phyloP scores from a whole-genome alignment of 495 filamentous ascomycete genomes.

The Aspergillus asperescens region DNA sequence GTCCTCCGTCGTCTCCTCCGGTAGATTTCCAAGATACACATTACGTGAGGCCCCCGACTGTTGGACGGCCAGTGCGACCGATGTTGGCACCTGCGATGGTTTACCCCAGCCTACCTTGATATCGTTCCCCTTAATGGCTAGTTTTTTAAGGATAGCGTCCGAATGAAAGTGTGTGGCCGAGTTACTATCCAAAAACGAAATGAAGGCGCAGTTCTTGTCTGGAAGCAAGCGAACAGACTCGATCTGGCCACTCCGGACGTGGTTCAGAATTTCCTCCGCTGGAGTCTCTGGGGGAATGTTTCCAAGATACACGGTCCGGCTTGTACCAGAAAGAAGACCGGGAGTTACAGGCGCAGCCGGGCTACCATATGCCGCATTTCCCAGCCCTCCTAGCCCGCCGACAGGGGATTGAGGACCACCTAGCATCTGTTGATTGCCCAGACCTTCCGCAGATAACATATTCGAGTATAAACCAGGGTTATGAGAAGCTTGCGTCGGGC shows the following conservation, averaged over 20 bases:
- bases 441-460: slow-evolving; percentile 69
- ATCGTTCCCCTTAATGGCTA: slow-evolving; percentile 95
- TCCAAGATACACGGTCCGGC: slow-evolving; percentile 92
- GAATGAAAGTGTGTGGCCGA: slow-evolving; percentile 99
- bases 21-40: slow-evolving; percentile 91
- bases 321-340: slow-evolving; percentile 81
- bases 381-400: slow-evolving; percentile 59
- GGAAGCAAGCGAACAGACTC: slow-evolving; percentile 93
- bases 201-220: slow-evolving; percentile 99
- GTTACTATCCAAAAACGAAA: slow-evolving; percentile 94
- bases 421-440: slow-evolving; percentile 65
- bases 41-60: slow-evolving; percentile 98
- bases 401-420: slow-evolving; percentile 84
- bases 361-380: slow-evolving; percentile 52
- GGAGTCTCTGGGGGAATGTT: slow-evolving; percentile 98
- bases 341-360: slow-evolving; percentile 68
- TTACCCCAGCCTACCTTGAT: slow-evolving; percentile 99
- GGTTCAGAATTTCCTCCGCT: slow-evolving; percentile 94
- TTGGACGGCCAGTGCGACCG: slow-evolving; percentile 91
- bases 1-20: slow-evolving; percentile 84
- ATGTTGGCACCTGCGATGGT: slow-evolving; percentile 95
- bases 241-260: slow-evolving; percentile 96
- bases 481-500: slow-evolving; percentile 59
- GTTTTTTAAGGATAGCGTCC: slow-evolving; percentile 98
- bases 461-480: slow-evolving; percentile 69